Conservation (phyloP, 225 moss, liverwort and hornwort genomes). For the Pleurozium schreberi region DNA sequence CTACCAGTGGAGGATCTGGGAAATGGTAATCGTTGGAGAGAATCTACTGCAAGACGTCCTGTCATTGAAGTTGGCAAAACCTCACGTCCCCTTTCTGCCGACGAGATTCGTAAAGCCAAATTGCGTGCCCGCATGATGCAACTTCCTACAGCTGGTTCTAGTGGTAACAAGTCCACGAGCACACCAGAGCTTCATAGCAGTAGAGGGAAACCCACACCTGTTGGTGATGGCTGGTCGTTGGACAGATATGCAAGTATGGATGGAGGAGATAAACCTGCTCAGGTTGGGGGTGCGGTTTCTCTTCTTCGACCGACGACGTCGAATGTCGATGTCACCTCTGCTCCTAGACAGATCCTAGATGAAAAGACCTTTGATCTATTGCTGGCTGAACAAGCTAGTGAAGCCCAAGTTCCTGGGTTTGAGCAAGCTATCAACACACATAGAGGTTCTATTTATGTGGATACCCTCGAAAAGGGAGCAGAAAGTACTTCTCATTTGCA, state of each 20-base stretch:
- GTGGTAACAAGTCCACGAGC: slow-evolving; percentile 14
- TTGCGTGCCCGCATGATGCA: slow-evolving; percentile 83
- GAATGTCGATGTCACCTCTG: slow-evolving; percentile 1
- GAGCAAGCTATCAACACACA: not conserved
- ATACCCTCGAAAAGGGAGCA: not conserved
- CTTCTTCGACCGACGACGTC: slow-evolving; percentile 2
- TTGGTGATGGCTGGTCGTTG: slow-evolving; percentile 63
- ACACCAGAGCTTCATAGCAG: slow-evolving; percentile 19
- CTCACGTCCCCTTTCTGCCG: slow-evolving; percentile 88
- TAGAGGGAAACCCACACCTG: slow-evolving; percentile 38
- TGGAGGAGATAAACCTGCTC: slow-evolving; percentile 20
- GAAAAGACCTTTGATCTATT: slow-evolving; percentile 33
- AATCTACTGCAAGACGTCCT: slow-evolving; percentile 25
- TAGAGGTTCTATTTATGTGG: not conserved
- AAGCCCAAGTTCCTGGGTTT: slow-evolving; percentile 1
- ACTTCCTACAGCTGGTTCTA: slow-evolving; percentile 30
- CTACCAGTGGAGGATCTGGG: slow-evolving; percentile 61
- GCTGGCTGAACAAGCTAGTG: slow-evolving; percentile 22
- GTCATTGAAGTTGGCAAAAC: slow-evolving; percentile 49
- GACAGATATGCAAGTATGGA: slow-evolving; percentile 39
- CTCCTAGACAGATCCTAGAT: slow-evolving; percentile 25
- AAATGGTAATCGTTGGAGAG: slow-evolving; percentile 41
- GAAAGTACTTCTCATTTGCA: slow-evolving; percentile 1
- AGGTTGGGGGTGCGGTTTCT: slow-evolving; percentile 6
- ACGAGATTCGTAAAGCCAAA: slow-evolving; percentile 94